Conservation (phyloP, 495 filamentous ascomycete species). For the Parathielavia appendiculata region DNA sequence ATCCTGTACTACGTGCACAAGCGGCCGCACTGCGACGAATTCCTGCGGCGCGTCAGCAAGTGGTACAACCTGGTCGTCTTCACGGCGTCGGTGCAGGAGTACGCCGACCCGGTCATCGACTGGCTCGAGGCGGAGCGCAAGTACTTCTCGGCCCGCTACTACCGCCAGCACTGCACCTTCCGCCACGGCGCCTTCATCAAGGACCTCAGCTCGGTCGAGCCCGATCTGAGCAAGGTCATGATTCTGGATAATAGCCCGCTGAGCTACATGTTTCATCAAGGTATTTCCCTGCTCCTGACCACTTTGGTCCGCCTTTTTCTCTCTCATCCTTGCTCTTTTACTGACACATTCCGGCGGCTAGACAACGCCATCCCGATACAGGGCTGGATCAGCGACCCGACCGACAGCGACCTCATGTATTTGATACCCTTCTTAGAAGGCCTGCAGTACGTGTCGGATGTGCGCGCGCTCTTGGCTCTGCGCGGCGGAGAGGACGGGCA, state of each 20-base stretch:
- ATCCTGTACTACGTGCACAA: slow-evolving; percentile 99
- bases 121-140: slow-evolving; percentile 96
- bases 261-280: slow-evolving; percentile 98
- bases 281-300: slow-evolving; percentile 39
- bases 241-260: slow-evolving; percentile 97
- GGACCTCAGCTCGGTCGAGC: slow-evolving; percentile 91
- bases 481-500: slow-evolving; percentile 73
- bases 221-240: slow-evolving; percentile 94
- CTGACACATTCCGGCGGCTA: slow-evolving; percentile 29
- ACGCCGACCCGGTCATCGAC: slow-evolving; percentile 97
- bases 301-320: not conserved
- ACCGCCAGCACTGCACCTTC: slow-evolving; percentile 93
- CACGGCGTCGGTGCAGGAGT: slow-evolving; percentile 96
- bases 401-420: slow-evolving; percentile 84
- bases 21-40: slow-evolving; percentile 93
- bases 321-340: slow-evolving; percentile 8
- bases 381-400: slow-evolving; percentile 88
- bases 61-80: slow-evolving; percentile 99
- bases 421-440: slow-evolving; percentile 91
- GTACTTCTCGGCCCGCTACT: slow-evolving; percentile 87
- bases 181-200: slow-evolving; percentile 97
- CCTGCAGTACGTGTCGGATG: slow-evolving; percentile 92
- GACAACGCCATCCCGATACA: slow-evolving; percentile 95
- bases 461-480: slow-evolving; percentile 80
- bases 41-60: slow-evolving; percentile 83